These are phyloP conservation scores for Cryptomeria japonica DNA, from an alignment of 75 land plant species.

Conservation along the genomic window DNA sequence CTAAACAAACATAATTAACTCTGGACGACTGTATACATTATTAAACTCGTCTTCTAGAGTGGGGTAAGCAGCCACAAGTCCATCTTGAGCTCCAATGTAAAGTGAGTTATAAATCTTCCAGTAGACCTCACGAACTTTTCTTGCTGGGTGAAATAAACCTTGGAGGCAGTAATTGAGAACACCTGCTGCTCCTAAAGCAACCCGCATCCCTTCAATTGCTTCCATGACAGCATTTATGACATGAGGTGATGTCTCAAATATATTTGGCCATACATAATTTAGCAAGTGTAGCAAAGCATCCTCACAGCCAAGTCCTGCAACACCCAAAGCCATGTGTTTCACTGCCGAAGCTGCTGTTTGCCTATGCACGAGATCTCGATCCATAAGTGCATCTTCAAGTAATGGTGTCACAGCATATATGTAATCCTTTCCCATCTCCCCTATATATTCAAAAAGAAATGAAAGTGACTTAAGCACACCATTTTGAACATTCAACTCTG, in stretches of 20 bases:
- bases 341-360: slow-evolving; percentile 99
- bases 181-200: slow-evolving; percentile 81
- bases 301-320: slow-evolving; percentile 97
- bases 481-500: slow-evolving; percentile 95
- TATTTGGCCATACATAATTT: slow-evolving; percentile 96
- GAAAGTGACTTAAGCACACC: slow-evolving; percentile 96
- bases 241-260: slow-evolving; percentile 97
- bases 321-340: slow-evolving; percentile 97
- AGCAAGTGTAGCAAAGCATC: slow-evolving; percentile 90
- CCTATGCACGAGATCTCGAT: slow-evolving; percentile 93
- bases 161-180: slow-evolving; percentile 91
- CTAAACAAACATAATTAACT: slow-evolving; percentile 75
- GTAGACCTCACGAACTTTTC: slow-evolving; percentile 97
- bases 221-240: slow-evolving; percentile 98
- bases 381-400: slow-evolving; percentile 97
- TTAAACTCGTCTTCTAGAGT: slow-evolving; percentile 69
- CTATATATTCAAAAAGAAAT: slow-evolving; percentile 95
- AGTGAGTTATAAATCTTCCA: slow-evolving; percentile 98
- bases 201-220: slow-evolving; percentile 98
- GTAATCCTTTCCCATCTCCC: slow-evolving; percentile 99
- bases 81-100: slow-evolving; percentile 92
- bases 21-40: slow-evolving; percentile 79
- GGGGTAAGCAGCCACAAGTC: slow-evolving; percentile 93
- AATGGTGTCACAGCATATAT: slow-evolving; percentile 98
- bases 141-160: slow-evolving; percentile 94